Base-by-base conservation (phyloP, 352 stramenopile species). In the Phytophthora cajani region DNA sequence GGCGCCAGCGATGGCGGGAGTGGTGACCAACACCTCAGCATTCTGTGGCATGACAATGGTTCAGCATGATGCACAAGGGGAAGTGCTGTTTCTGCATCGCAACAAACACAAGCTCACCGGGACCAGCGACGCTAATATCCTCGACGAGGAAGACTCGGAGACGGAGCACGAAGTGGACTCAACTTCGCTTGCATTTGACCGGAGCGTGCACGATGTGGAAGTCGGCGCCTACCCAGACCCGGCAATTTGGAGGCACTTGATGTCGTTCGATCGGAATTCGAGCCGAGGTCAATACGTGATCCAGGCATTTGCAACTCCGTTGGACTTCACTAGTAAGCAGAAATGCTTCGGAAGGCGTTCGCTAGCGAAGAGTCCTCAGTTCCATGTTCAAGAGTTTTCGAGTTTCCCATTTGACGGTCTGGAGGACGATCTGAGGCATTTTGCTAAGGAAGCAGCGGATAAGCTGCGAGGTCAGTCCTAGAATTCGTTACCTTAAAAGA, bases 41-140 rank as follows among this genome's bases (percentile, higher is more conserved):
- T 90, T 88, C 40, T 90, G 82, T 58, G 82, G 82, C 8, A 77
- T 87, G 59, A 82, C 80, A 4, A 90, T 86, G 76, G 72, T 80
- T 23, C 79, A 86, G 36, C 71, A 82, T 42, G 74, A 83, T 52
- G 47, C 70, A 44, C 17, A 69, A 8, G 67, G 70, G 5, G 52
- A 73, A 9, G 58, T 89, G 21, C 54, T 86, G 2, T 89, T 89
- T 33, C 63, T 89, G 19, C 81, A 89, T 55, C 76, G 80, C 30
- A 89, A 89, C 52, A 72, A 74, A 1, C 58, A 70, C 56, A 89
- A 89, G 47, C 71, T 89, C 21, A 75, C 58, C 2, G 71, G 67
- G 11, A 46, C 19, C 5, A 12, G 7, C 1, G 19, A 16, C 4
- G 6, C 42, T 10, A 32, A 52, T 17, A 52, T 11, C 38, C 47